Percentiles rank a stretch among this genome's conserved stretches.
Evolutionary conservation across 2,329 filamentous ascomycete species (phyloP).

Genomic region (Apiospora koreana): DNA sequence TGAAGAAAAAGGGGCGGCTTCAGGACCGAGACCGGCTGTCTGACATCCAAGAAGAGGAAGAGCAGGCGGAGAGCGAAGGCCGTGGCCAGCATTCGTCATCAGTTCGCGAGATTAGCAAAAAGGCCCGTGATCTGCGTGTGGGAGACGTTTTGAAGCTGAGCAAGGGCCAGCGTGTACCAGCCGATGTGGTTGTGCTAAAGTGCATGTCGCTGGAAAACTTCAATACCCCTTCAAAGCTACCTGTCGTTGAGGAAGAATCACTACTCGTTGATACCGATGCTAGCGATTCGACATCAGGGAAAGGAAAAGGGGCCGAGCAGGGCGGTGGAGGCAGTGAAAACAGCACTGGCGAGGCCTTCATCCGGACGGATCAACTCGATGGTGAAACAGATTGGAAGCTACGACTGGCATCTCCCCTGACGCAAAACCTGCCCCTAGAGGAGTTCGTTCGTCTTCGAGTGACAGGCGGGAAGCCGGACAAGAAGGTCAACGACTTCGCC

Average conservation of each 20-base stretch:
- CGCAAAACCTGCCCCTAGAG: slow-evolving; percentile 72
- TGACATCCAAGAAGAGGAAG: slow-evolving; percentile 71
- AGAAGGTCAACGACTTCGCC: slow-evolving; percentile 90
- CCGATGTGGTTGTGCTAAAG: slow-evolving; percentile 91
- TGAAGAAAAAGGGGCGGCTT: slow-evolving; percentile 38
- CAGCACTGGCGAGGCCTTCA: slow-evolving; percentile 83
- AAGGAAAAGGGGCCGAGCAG: slow-evolving; percentile 32
- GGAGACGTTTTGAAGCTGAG: slow-evolving; percentile 92
- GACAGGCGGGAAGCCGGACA: slow-evolving; percentile 87
- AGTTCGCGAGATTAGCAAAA: slow-evolving; percentile 71
- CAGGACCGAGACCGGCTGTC: slow-evolving; percentile 50
- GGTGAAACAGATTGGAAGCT: slow-evolving; percentile 99
- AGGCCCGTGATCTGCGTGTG: slow-evolving; percentile 86
- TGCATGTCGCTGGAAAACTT: slow-evolving; percentile 64
- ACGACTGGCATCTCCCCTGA: slow-evolving; percentile 80
- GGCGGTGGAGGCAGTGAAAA: slow-evolving; percentile 30
- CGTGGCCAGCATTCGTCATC: slow-evolving; percentile 45
- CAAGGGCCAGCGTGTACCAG: slow-evolving; percentile 91
- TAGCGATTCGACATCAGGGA: slow-evolving; percentile 34
- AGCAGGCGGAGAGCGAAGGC: slow-evolving; percentile 48
- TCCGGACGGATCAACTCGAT: slow-evolving; percentile 94
- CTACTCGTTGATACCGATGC: slow-evolving; percentile 37
- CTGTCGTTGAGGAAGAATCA: slow-evolving; percentile 36
- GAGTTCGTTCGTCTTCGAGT: slow-evolving; percentile 73
- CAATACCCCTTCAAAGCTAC: slow-evolving; percentile 27